Evolutionary conservation across 129 eudicot genomes (phyloP), one percentile per base, ranked within the genome.

Genomic region (Escallonia herrerae): DNA sequence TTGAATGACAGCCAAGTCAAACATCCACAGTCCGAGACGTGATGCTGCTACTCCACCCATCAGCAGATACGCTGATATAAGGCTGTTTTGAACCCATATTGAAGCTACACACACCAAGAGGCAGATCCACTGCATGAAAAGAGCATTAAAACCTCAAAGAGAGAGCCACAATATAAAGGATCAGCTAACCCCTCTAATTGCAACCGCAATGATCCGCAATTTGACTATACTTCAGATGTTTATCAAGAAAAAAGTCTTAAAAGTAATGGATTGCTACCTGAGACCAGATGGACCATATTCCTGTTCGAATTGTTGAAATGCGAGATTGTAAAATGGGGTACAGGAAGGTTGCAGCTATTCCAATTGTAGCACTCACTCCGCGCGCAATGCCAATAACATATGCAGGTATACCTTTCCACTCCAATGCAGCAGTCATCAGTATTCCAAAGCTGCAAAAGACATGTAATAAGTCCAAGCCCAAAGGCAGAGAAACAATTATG

Each of bases 251-350:
- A 40, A 40, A 66, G 3, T 43, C n/a, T 59, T 54, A 40, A 4
- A 12, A 43, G 13, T 15, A 22, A 22, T 43, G 56, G 15, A 22
- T 22, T 4, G 15, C 15, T 70, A 93, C 98, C 91, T 93, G 98
- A 70, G 90, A 93, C 99, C 99, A 93, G 65, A 93, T 89, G 8
- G 93, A 83, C 99, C 99, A 93, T 43, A 89, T 85, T 74, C 99
- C 99, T 53, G 99, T 84, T 58, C 96, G 81, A 47, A 89, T 87
- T 22, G 95, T 88, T 60, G 93, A 81, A 63, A 88, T 89, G 4
- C n/a, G n/a, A n/a, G n/a, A n/a, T n/a, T n/a, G 82, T 74, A 93
- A 47, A 33, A 78, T 56, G 5, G 99, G 99, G 71, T 86, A 93
- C 71, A 82, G 9, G 72, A 85, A 93, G 8, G 99, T 93, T 56